phyloP scores from a whole-genome alignment of 2,329 filamentous ascomycete species.

The Chaetomiaceae sp. region DNA sequence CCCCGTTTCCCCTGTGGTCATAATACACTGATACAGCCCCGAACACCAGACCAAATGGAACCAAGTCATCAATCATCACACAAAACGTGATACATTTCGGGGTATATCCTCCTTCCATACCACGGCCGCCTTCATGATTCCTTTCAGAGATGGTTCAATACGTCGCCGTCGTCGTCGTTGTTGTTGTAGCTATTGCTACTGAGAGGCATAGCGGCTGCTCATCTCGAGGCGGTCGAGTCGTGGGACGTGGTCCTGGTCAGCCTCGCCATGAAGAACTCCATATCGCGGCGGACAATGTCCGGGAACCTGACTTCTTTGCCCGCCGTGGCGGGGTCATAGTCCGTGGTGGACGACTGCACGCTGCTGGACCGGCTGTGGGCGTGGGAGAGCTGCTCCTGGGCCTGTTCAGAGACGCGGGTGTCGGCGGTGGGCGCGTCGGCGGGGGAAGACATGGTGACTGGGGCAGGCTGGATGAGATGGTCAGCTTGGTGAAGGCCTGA shows the following conservation, averaged over 20 bases:
- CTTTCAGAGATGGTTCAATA: too few species aligned
- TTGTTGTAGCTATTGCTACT: background rate
- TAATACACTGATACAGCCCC: too few species aligned
- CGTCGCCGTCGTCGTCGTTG: background rate
- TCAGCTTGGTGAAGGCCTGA: too few species aligned
- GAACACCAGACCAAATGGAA: too few species aligned
- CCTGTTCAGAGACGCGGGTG: background rate
- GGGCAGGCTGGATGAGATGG: background rate
- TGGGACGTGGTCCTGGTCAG: constrained; percentile 8
- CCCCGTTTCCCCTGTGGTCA: too few species aligned
- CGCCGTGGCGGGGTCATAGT: background rate
- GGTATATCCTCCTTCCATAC: too few species aligned
- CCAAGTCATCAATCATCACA: too few species aligned
- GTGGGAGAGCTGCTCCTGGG: background rate
- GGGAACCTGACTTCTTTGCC: constrained; percentile 2
- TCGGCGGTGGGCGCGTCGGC: background rate
- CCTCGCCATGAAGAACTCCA: constrained; percentile 19
- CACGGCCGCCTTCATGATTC: too few species aligned
- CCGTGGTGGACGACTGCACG: constrained; percentile 9
- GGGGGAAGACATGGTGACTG: background rate
- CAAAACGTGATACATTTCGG: too few species aligned
- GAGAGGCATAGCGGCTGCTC: background rate
- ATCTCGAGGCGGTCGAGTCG: constrained; percentile 7
- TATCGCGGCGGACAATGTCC: constrained; percentile 13
- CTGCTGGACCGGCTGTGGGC: constrained; percentile 14